phyloP scores from a whole-genome alignment of 1,284 basidiomycete genomes.

The Malassezia vespertilionis region DNA sequence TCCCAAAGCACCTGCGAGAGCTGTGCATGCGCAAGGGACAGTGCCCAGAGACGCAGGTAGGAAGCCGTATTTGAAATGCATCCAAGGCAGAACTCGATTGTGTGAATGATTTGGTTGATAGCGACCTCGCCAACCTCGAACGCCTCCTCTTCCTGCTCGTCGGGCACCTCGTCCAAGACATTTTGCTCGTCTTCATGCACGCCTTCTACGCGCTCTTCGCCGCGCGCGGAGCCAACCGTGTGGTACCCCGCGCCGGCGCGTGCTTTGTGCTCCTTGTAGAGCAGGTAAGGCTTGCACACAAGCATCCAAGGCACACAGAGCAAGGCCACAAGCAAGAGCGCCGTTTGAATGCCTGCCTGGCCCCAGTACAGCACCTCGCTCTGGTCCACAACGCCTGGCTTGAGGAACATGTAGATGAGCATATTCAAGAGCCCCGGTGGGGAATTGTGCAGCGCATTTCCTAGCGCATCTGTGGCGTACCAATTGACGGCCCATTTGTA shows the following conservation, averaged over 20 bases:
- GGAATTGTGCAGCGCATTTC: slow-evolving; percentile 50
- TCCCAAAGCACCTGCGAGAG: slow-evolving; percentile 68
- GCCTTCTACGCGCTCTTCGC: slow-evolving; percentile 23
- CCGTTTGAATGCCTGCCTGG: slow-evolving; percentile 72
- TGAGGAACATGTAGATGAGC: slow-evolving; percentile 47
- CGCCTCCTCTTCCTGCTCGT: slow-evolving; percentile 51
- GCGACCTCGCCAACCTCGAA: slow-evolving; percentile 85
- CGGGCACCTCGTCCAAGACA: slow-evolving; percentile 16
- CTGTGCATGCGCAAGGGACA: slow-evolving; percentile 94
- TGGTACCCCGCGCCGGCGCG: slow-evolving; percentile 73
- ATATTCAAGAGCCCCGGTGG: slow-evolving; percentile 70
- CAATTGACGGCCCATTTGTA: slow-evolving; percentile 97
- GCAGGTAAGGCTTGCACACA: slow-evolving; percentile 80
- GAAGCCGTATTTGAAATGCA: slow-evolving; percentile 99
- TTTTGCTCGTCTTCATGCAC: slow-evolving; percentile 27
- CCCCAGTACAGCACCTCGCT: slow-evolving; percentile 69
- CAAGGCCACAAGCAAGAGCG: slow-evolving; percentile 67
- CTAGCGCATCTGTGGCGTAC: slow-evolving; percentile 55
- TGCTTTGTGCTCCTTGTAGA: slow-evolving; percentile 80
- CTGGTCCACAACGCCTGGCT: slow-evolving; percentile 54
- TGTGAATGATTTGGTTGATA: slow-evolving; percentile 78
- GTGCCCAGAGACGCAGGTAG: slow-evolving; percentile 95
- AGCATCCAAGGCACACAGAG: slow-evolving; percentile 95
- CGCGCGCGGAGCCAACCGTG: slow-evolving; percentile 49
- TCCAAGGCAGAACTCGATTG: slow-evolving; percentile 79